Base-by-base conservation (phyloP, 306 rosid genomes). In the Arachis stenosperma region DNA sequence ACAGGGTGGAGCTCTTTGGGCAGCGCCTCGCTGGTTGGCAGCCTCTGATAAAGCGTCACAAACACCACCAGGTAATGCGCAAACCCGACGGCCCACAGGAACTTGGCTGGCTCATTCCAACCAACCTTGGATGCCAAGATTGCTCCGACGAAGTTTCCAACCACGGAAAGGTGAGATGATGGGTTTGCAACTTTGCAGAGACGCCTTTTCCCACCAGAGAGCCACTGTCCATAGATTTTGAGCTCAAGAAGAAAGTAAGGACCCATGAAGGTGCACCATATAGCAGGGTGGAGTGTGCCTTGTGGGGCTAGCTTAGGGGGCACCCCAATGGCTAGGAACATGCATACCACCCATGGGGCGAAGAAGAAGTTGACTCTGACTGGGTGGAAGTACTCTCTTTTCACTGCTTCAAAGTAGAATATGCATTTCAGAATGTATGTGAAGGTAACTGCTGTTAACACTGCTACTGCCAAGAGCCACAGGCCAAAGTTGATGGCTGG, bases 1-100 rank as follows among this genome's bases (percentile, higher is more conserved):
- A 92, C 96, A 7, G 98, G 98, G 74, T 92, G 98, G 0, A 92
- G 83, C 69, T 92, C 98, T 82, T 90, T 88, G 0, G 96, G 98
- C 77, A 92, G 66, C 11, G 92, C 88, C 82, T 88, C 94, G 46
- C 92, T 92, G 7, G 98, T 90, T 14, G 96, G 98, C 77, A 88
- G 74, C 58, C 98, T 88, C 88, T 90, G 98, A 79, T 90, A 92
- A 83, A 90, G 58, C n/a, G 92, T 92, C 33, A 92, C 98, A 82
- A 92, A 92, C 73, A 92, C 67, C 33, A 92, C 96, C 7, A 86
- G 65, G 65, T 92, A 92, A 70, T 92, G 96, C 6, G 98, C 92
- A 53, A 90, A 92, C 7, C 98, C 96, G 56, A 90, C 89, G 29
- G 96, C 89, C 96, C 98, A 92, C 40, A 92, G 79, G 82, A 92